Conservation (phyloP, 2,329 filamentous ascomycete genomes). For the Pseudogymnoascus sp. region DNA sequence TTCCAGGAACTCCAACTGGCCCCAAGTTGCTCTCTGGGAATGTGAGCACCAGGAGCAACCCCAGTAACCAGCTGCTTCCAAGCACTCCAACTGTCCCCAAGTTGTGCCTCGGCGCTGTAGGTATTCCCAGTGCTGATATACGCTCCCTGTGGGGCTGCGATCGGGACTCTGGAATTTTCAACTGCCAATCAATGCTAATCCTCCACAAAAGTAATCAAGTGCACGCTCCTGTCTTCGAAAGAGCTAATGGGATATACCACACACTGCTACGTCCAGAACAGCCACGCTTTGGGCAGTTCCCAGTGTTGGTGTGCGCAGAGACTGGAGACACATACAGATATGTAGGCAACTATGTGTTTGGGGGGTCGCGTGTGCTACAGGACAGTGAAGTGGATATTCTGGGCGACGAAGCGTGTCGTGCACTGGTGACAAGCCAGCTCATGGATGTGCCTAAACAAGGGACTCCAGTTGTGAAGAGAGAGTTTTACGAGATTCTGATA, state of each 20-base stretch:
- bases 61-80: not conserved
- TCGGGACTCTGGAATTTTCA: not conserved
- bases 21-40: not conserved
- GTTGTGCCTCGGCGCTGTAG: not conserved
- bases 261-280: not conserved
- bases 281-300: not conserved
- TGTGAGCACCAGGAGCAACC: not conserved
- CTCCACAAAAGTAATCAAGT: not conserved
- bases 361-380: not conserved
- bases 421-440: not conserved
- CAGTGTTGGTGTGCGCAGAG: not conserved
- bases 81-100: not conserved
- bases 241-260: not conserved
- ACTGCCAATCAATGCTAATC: not conserved
- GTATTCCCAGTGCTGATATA: not conserved
- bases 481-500: not conserved
- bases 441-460: not conserved
- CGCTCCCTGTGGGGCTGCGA: not conserved
- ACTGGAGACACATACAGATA: not conserved
- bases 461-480: not conserved
- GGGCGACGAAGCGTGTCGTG: not conserved
- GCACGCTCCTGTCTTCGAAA: not conserved
- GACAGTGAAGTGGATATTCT: not conserved
- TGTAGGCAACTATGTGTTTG: not conserved
- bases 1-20: not conserved